Base-by-base conservation (phyloP, 495 filamentous ascomycete genomes). In the Apodospora peruviana region DNA sequence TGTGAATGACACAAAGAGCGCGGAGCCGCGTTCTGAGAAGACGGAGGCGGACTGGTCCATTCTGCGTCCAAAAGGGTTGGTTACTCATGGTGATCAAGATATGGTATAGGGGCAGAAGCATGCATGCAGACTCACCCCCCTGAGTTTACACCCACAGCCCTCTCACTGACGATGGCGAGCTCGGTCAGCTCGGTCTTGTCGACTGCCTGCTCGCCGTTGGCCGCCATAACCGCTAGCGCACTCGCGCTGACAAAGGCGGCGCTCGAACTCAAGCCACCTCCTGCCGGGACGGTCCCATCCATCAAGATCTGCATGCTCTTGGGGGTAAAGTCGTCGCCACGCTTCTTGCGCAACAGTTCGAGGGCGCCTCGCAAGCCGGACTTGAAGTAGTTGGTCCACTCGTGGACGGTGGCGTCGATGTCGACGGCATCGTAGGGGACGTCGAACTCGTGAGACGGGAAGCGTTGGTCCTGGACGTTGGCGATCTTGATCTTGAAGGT, bases 31-130 rank as follows among this genome's bases (percentile, higher is more conserved):
- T 57, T 85, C 72, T 2, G 88, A 88, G 66, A 98, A 93, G 51
- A 98, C 91, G 4, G 90, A 96, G 21, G 93, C 93, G n/a, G 90
- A 85, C 69, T 98, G 94, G 65, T 98, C 93, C 93, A 98, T 97
- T 39, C 81, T 84, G 40, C 20, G 40, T n/a, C n/a, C n/a, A n/a
- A n/a, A 22, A n/a, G 4, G 23, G 16, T 1, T n/a, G 21, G 43
- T 53, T 25, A 53, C 19, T 38, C 37, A 9, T 21, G 3, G 12
- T 19, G 2, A 16, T 27, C 16, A 5, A 20, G 19, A 11, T 16
- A n/a, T 22, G 32, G 9, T n/a, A 35, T 35, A 35, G 18, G 3
- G 17, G 10, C n/a, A 21, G 25, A 11, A n/a, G n/a, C 23, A 38
- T 38, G 36, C 7, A 18, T 17, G 3, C 8, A 23, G 4, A 72